Evolutionary conservation across 2,329 filamentous ascomycete species (phyloP), one percentile per base, ranked within the genome.

Genomic region (Hymenoscyphus occultus): DNA sequence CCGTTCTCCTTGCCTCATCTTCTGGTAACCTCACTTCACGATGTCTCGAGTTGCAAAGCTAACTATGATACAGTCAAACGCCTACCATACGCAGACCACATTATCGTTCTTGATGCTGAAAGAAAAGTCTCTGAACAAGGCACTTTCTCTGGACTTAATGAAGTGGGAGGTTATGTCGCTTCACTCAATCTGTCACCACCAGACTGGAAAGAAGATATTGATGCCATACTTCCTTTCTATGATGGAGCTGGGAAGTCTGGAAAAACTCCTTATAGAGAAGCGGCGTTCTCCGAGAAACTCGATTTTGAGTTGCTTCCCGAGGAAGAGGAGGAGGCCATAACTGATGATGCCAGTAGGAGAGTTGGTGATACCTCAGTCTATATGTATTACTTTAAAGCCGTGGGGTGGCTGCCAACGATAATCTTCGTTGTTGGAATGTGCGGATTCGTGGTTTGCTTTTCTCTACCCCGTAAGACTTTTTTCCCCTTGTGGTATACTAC

Each of bases 41-140:
- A 1, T 54, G 1, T 35, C 5, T 32, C 22, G 14, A n/a, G 70
- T 77, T 0, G 42, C 81, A 6, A 67, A 1, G 75, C 75, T 3
- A 80, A 78, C 1, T 77, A 75, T 64, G 72, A 64, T 42, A 32
- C 39, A 64, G 64, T 67, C 56, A 59, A 65, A 62, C 56, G 67
- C 39, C 56, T 78, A 1, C 73, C 73, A 10, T 75, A 77, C 60
- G 75, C 76, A n/a, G 76, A 79, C 65, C 74, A 79, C 31, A 74
- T 79, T 19, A 72, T 79, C 32, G 74, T 74, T 14, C 72, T 79
- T 9, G 39, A 39, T 9, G 70, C 67, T 14, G 69, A 74, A 19
- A 77, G 78, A 22, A 72, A 62, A 35, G 72, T 78, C 12, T 60
- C 68, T 1, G 75, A 78, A 65, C 76, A 78, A 70, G 77, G 78